These are phyloP conservation scores for Stylonectria norvegica DNA, from an alignment of 2,329 filamentous ascomycete genomes.

Conservation along the genomic window DNA sequence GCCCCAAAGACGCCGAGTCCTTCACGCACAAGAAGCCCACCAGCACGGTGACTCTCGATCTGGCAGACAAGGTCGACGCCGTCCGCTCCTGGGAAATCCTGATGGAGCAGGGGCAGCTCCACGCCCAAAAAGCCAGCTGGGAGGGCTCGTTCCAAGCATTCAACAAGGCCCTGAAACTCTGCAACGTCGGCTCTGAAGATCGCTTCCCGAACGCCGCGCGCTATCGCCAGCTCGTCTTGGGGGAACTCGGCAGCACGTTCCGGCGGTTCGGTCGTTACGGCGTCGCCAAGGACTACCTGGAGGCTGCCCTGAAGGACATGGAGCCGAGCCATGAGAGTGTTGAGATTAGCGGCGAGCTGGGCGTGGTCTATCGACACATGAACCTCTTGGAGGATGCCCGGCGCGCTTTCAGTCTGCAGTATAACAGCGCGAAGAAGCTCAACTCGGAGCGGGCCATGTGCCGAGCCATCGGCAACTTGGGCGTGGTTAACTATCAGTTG, in stretches of 20 bases:
- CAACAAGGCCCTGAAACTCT: constrained; percentile 1
- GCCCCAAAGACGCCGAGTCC: constrained; percentile 16
- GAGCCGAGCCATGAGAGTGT: constrained; percentile 12
- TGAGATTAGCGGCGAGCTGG: constrained; percentile 30
- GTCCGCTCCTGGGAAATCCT: constrained; percentile 1
- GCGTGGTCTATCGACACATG: constrained; percentile 32
- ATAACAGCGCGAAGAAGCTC: constrained; percentile 26
- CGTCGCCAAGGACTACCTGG: constrained; percentile 20
- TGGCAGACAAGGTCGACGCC: background rate
- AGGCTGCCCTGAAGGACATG: constrained; percentile 20
- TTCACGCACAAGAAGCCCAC: background rate
- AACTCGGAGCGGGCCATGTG: constrained; percentile 20
- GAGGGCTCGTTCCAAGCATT: constrained; percentile 1
- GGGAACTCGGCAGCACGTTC: constrained; percentile 28
- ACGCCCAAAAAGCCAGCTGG: constrained; percentile 2
- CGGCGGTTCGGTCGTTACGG: constrained; percentile 30
- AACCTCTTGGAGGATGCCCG: constrained; percentile 28
- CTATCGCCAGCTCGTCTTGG: constrained; percentile 13
- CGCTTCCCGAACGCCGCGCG: constrained; percentile 1
- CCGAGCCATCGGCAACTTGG: constrained; percentile 35
- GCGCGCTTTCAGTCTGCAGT: constrained; percentile 26
- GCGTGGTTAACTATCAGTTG: constrained; percentile 36
- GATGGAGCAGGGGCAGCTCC: background rate
- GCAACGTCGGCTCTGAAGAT: background rate
- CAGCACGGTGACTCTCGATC: background rate